A percentile compares a stretch with the other conserved stretches of the same genome.
phyloP scores from a whole-genome alignment of 129 eudicot genomes.

The Apium graveolens region DNA sequence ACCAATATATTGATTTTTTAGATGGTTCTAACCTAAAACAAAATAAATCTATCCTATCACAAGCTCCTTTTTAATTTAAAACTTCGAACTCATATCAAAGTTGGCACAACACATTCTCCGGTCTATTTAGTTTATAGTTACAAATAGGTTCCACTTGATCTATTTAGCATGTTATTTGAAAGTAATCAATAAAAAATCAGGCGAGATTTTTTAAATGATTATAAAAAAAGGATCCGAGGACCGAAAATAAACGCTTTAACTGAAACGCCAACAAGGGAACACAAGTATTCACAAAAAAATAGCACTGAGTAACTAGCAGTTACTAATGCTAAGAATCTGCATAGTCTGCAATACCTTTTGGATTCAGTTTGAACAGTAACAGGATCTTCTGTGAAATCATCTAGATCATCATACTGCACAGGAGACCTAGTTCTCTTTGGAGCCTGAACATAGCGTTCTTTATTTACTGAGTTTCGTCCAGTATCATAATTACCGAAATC shows the following conservation, averaged over 20 bases:
- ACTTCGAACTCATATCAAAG: neutral
- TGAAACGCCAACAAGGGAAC: neutral
- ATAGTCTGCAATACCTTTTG: constrained; percentile 20
- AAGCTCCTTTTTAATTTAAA: neutral
- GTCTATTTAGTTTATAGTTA: neutral
- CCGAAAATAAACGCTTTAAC: neutral
- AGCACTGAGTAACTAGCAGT: no score
- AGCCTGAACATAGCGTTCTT: constrained; percentile 21
- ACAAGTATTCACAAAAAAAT: neutral
- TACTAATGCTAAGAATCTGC: neutral
- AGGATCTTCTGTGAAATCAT: constrained; percentile 19
- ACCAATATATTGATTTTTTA: neutral
- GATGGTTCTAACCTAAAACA: neutral
- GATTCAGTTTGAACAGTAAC: constrained; percentile 12
- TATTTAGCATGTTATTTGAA: neutral
- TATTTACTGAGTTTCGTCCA: constrained; percentile 14
- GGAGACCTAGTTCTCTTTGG: constrained; percentile 35
- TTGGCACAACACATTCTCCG: neutral
- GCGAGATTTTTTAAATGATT: neutral
- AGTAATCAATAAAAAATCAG: neutral
- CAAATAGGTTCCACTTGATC: neutral
- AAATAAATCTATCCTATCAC: neutral
- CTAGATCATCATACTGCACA: constrained; percentile 13
- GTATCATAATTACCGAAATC: constrained; percentile 5
- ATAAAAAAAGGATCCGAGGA: neutral